Base-by-base conservation (phyloP, 176 grass and related monocot species). In the Zoysia japonica region DNA sequence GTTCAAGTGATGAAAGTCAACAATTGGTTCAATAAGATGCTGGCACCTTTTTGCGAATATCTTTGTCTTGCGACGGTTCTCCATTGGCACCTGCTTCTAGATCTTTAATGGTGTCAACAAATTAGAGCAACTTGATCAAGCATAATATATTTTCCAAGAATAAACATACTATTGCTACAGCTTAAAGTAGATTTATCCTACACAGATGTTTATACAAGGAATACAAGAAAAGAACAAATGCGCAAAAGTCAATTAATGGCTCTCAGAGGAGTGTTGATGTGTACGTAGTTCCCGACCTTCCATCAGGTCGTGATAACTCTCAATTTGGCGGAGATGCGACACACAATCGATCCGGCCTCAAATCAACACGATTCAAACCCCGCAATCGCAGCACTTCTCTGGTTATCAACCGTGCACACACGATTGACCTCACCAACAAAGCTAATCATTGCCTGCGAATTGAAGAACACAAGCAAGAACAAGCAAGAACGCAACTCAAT, bases 11-110 rank as follows among this genome's bases (percentile, higher is more conserved):
- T 89, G 7, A 84, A 70, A 80, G 3, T 67, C 61, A 76, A 55
- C 49, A 78, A 44, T 3, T 14, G 9, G 36, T 54, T 85, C 35
- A 80, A 50, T 72, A 36, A 72, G 51, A 78, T 90, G 73, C 95
- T 88, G 8, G 45, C 64, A 28, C 86, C 70, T 95, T 98, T 83
- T 93, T 99, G 60, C 69, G 84, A 15, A 67, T 51, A 11, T 63
- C 88, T 63, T 93, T 89, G 44, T 79, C 82, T 76, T 75, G 75
- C 56, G 74, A 65, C 75, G 51, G 51, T 61, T 87, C 71, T 71
- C 47, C 54, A 79, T 84, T 56, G 19, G 36, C 65, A 37, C 51
- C 82, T 83, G 65, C 84, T 84, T 59, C 88, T 17, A 68, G 49
- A 85, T 61, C 84, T 88, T 62, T 70, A 90, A 78, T 75, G 72